A percentile compares a stretch with the other conserved stretches of the same genome.
These are phyloP conservation scores for Lasiodiplodia citricola DNA, from an alignment of 2,329 filamentous ascomycete species.

Conservation along the genomic window DNA sequence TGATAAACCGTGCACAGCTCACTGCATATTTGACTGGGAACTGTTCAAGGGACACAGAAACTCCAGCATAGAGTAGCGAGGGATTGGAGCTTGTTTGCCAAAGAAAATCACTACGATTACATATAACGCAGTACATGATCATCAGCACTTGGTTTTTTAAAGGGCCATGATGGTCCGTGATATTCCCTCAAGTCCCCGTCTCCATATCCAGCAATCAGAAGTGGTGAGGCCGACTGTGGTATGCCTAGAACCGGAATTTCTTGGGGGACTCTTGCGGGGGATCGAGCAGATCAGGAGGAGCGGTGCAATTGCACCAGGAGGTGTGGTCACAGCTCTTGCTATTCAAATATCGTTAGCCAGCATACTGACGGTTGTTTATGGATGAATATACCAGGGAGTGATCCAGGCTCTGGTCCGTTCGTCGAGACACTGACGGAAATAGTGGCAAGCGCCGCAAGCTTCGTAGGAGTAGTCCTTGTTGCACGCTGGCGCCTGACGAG, in stretches of 20 bases:
- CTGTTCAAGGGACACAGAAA: neutral
- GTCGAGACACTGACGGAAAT: conserved; percentile 18
- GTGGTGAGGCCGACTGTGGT: neutral
- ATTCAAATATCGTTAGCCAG: neutral
- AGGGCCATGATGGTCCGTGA: neutral
- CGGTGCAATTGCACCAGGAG: conserved; percentile 26
- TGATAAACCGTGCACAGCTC: neutral
- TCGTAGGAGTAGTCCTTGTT: conserved; percentile 15
- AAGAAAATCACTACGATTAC: neutral
- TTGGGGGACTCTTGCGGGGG: neutral
- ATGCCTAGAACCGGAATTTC: neutral
- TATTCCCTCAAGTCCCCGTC: neutral
- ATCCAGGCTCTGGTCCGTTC: conserved; percentile 9
- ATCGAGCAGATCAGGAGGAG: neutral
- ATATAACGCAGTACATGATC: neutral
- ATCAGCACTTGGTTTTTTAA: neutral
- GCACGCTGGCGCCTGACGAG: neutral
- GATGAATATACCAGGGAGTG: conserved; percentile 1
- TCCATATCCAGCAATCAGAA: neutral
- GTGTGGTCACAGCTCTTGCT: conserved; percentile 20
- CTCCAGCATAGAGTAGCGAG: neutral
- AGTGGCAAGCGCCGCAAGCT: conserved; percentile 22
- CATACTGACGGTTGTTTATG: too few species aligned
- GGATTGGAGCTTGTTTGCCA: neutral
- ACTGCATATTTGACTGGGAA: neutral